phyloP scores from a whole-genome alignment of 208 protist species.

The Phytomonas sp. region DNA sequence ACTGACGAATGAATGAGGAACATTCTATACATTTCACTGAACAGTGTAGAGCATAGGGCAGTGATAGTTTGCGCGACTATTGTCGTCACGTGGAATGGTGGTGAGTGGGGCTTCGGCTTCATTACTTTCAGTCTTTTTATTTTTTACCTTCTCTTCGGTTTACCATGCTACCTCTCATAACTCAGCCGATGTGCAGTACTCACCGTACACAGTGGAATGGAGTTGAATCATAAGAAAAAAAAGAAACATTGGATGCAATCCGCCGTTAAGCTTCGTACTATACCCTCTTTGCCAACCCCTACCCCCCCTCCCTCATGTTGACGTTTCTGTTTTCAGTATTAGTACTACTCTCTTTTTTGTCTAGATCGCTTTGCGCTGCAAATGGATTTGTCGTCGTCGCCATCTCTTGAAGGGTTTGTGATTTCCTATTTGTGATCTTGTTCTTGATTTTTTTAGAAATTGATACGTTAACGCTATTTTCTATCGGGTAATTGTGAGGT shows the following conservation, averaged over 20 bases:
- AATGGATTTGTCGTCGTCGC: neutral
- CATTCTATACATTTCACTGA: neutral
- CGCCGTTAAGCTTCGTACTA: neutral
- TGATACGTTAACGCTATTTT: no score
- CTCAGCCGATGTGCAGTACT: neutral
- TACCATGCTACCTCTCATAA: neutral
- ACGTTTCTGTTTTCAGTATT: neutral
- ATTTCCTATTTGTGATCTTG: slow-evolving; percentile 11
- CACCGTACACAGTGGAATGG: neutral
- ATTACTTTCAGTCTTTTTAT: neutral
- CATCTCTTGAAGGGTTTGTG: neutral
- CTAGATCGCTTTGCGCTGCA: neutral
- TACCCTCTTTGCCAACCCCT: neutral
- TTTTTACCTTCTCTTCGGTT: slow-evolving; percentile 1
- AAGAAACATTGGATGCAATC: neutral
- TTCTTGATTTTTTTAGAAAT: no score
- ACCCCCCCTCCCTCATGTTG: neutral
- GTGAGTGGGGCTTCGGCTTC: neutral
- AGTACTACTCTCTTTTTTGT: neutral
- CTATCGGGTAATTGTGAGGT: no score
- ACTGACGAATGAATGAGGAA: neutral
- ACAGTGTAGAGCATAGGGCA: neutral
- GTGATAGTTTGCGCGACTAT: neutral
- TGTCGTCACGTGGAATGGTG: neutral
- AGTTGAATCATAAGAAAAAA: neutral